Evolutionary conservation across 371 early-diverging fungal species (phyloP), one percentile per base, ranked within the genome.

Genomic region (Rhizomucor miehei): DNA sequence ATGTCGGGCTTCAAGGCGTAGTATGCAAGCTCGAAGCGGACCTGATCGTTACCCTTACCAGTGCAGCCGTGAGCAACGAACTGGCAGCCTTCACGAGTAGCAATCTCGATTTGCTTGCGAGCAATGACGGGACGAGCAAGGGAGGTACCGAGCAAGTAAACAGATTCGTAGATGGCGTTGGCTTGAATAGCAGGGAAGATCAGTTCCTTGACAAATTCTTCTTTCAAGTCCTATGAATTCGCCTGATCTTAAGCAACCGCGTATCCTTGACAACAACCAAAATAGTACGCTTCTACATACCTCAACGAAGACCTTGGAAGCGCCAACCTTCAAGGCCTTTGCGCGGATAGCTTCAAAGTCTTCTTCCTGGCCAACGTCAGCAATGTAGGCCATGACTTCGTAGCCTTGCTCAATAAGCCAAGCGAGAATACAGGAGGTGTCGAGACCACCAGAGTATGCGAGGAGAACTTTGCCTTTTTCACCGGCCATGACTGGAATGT

Each of bases 1-100:
- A 97, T 95, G 55, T 82, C 77, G 52, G 93, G 93, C 62, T 91
- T 85, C 54, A 98, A 83, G 20, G 97, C 95, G 67, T 95, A 94
- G 87, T 94, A 98, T 37, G 93, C 97, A 46, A 98, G 84, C 75
- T 98, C 98, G 73, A 98, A 98, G 49, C 98, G 93, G 57, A 98
- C 97, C 78, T 98, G 98, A 69, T 98, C 98, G 81, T 98, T 98
- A 55, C 98, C 97, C 82, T 98, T 98, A 59, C 98, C 98, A 35
- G 98, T 98, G 85, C 97, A 97, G 39, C 98, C 97, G 80, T 98
- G 98, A 34, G 96, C 91, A 11, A 98, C 96, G 67, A 74, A 91
- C 48, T 90, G 85, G 80, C 96, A 95, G 54, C 88, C 89, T 78
- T 98, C 98, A 36, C 75, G 78, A 58, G 82, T 79, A 48, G 98